Conservation (phyloP, 2,329 filamentous ascomycete genomes). For the Fusarium dimerum region DNA sequence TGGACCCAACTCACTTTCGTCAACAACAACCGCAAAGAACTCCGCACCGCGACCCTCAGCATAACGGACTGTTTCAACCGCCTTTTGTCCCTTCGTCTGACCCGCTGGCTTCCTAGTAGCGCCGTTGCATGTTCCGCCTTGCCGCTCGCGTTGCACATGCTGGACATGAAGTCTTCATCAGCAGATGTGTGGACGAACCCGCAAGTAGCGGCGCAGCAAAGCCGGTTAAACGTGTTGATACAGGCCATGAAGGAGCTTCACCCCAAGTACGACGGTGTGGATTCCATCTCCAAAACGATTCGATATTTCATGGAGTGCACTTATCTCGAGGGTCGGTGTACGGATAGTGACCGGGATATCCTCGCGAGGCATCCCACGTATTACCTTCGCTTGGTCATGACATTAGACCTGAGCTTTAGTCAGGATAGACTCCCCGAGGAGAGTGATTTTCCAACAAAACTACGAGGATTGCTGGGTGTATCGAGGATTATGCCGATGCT, state of each 20-base stretch:
- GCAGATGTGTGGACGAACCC: neutral
- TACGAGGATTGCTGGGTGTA: neutral
- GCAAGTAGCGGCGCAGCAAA: neutral
- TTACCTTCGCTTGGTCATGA: neutral
- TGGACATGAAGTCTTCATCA: neutral
- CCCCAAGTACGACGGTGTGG: neutral
- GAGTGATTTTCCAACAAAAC: neutral
- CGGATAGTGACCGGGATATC: neutral
- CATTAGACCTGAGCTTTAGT: constrained; percentile 3
- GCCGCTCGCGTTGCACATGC: constrained; percentile 1
- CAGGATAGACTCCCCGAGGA: constrained; percentile 2
- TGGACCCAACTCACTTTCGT: neutral
- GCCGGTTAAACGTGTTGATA: neutral
- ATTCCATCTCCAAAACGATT: constrained; percentile 1
- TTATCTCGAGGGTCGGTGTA: neutral
- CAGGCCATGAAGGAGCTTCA: constrained; percentile 2
- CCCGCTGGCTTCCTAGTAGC: constrained; percentile 2
- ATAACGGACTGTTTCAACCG: neutral
- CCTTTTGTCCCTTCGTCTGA: neutral
- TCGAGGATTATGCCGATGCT: neutral
- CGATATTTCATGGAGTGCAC: constrained; percentile 6
- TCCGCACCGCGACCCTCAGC: neutral
- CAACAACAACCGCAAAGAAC: neutral
- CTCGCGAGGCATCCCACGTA: neutral
- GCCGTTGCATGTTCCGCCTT: constrained; percentile 1